phyloP scores from a whole-genome alignment of 2,329 filamentous ascomycete genomes.

The Cytospora piceicola region DNA sequence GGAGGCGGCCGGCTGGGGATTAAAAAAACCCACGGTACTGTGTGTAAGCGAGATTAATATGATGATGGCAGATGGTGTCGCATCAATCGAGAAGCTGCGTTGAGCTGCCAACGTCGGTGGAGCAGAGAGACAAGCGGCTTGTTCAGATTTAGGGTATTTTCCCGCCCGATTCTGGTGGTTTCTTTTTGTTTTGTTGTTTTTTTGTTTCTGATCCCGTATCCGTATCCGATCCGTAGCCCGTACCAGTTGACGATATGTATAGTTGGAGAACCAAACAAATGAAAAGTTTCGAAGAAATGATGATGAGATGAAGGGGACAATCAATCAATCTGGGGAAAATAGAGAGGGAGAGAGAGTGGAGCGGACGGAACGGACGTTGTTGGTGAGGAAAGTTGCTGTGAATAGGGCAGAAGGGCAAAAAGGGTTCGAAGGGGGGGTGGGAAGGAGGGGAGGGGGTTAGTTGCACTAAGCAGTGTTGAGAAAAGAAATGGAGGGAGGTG shows the following conservation, averaged over 20 bases:
- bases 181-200: too few species aligned
- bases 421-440: neutral
- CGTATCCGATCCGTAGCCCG: neutral
- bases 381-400: neutral
- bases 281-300: neutral
- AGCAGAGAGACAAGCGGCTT: neutral
- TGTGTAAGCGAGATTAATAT: slow-evolving; percentile 11
- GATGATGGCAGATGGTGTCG: slow-evolving; percentile 5
- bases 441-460: neutral
- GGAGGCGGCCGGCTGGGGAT: slow-evolving; percentile 23
- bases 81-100: neutral
- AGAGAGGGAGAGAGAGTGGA: neutral
- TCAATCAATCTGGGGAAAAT: neutral
- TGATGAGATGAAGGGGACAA: neutral
- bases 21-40: slow-evolving; percentile 10
- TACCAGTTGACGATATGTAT: neutral
- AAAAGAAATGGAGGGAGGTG: slow-evolving; percentile 3
- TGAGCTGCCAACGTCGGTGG: neutral
- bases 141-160: slow-evolving; percentile 2
- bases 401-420: neutral
- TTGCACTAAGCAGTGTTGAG: slow-evolving; percentile 3
- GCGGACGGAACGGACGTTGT: neutral
- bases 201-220: neutral
- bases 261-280: neutral
- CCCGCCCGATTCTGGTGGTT: neutral